phyloP scores from a whole-genome alignment of 192 early-diverging fungal species.

The Backusella tarrabulga region DNA sequence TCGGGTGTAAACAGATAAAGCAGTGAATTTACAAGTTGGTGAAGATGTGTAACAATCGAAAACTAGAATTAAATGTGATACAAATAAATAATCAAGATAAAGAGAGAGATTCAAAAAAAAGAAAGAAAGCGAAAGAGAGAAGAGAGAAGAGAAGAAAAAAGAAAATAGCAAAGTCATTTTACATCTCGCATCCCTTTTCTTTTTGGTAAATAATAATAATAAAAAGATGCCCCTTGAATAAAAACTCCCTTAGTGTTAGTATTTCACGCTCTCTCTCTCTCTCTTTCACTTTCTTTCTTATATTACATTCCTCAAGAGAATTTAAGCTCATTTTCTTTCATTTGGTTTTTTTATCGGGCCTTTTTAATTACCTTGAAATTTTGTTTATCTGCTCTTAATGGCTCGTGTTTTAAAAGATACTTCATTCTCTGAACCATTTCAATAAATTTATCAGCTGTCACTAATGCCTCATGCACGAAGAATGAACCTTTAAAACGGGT shows the following conservation, averaged over 20 bases:
- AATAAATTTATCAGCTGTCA: not conserved
- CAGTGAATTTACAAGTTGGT: conserved; percentile 8
- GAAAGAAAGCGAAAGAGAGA: not conserved
- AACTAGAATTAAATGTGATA: not conserved
- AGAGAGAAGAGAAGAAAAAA: not conserved
- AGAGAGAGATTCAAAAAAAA: not conserved
- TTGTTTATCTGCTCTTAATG: not conserved
- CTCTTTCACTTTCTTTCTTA: not conserved
- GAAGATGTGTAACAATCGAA: conserved; percentile 3
- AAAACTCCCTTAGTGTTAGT: not conserved
- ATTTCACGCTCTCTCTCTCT: not conserved
- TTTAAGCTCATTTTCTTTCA: not conserved
- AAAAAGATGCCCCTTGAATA: not conserved
- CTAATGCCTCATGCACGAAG: not conserved
- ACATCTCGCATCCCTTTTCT: not conserved
- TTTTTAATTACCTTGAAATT: conserved; percentile 1
- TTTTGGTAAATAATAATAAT: not conserved
- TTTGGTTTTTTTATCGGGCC: not conserved
- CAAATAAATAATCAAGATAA: not conserved
- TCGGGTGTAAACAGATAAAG: not conserved
- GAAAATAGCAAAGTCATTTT: not conserved
- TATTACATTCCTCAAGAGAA: not conserved
- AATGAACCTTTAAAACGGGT: not conserved
- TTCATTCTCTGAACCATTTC: not conserved
- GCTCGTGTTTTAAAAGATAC: not conserved